Percentiles rank a stretch among this genome's conserved stretches.
phyloP scores from a whole-genome alignment of 1,284 basidiomycete genomes.

The Cryptococcus maquisensis region DNA sequence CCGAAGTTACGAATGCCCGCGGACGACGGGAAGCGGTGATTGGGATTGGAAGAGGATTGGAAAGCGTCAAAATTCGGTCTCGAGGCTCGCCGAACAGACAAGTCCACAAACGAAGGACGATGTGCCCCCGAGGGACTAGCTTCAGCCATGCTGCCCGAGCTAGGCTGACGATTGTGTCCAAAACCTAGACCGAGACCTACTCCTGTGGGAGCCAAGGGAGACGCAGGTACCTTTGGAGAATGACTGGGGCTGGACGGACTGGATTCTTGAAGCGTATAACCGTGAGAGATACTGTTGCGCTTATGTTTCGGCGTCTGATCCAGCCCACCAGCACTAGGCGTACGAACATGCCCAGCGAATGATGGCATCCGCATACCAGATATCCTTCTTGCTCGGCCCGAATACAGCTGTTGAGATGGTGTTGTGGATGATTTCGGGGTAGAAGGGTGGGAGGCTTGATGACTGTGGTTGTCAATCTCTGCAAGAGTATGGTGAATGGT shows the following conservation, averaged over 20 bases:
- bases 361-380: constrained; percentile 20
- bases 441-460: constrained; percentile 6
- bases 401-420: constrained; percentile 9
- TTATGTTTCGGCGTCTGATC: not conserved
- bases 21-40: constrained; percentile 36
- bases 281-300: not conserved
- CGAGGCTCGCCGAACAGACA: constrained; percentile 31
- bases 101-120: constrained; percentile 32
- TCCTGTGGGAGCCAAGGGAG: not conserved
- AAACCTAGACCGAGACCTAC: not conserved
- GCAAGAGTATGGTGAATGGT: constrained; percentile 52
- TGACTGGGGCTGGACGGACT: not conserved
- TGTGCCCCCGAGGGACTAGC: not conserved
- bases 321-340: not conserved
- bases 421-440: constrained; percentile 7
- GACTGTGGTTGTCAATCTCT: constrained; percentile 10
- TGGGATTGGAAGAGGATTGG: constrained; percentile 8
- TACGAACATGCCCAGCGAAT: constrained; percentile 1
- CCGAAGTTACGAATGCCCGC: constrained; percentile 11
- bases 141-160: constrained; percentile 3
- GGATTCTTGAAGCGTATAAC: not conserved
- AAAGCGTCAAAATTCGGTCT: constrained; percentile 30
- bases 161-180: constrained; percentile 16
- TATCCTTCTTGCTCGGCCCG: constrained; percentile 14
- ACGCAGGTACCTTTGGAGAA: not conserved